Evolutionary conservation across 108 stramenopile genomes (phyloP), one percentile per base, ranked within the genome.

Genomic region (Cyclotella sp.): DNA sequence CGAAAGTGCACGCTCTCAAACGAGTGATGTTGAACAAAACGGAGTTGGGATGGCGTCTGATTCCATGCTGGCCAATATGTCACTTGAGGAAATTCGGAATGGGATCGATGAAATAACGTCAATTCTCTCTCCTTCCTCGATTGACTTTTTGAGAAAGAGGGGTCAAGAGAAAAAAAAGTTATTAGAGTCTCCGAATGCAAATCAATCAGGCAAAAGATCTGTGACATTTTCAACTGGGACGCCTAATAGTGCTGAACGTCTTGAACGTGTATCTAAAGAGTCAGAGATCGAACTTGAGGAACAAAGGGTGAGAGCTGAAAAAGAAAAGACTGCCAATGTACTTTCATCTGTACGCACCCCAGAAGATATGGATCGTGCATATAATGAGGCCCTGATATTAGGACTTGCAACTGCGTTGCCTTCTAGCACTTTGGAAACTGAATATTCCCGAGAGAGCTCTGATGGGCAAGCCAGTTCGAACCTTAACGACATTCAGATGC

Each of bases 281-380:
- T 57, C 51, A 0, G 47, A 69, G 66, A 47, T 76, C 75, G 44
- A 81, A 26, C 70, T 72, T 4, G 81, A 61, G 39, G 66, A 70
- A 21, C 76, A 75, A 43, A 60, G 66, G 27, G 86, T 65, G 63
- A 49, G 62, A n/a, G 72, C 86, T 34, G 81, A 79, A 51, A 92
- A 91, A 75, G 83, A 85, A 78, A 73, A 81, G 39, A 70, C 91
- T 24, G 86, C 91, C 9, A 61, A 80, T 42, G 49, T 93, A 14
- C 68, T 93, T 26, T 77, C 94, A 19, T 85, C 87, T 16, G 79
- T 93, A 44, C 72, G 70, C 18, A 95, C 90, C 10, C 76, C 88
- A 55, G 86, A 95, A 26, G 91, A 95, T 68, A 76, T 95, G 84
- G 94, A 95, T 82, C 75, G 77, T 3, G 85, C 81, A 24, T 93